Conservation (phyloP, 208 protist species). For the Acanthamoeba culbertsoni region DNA sequence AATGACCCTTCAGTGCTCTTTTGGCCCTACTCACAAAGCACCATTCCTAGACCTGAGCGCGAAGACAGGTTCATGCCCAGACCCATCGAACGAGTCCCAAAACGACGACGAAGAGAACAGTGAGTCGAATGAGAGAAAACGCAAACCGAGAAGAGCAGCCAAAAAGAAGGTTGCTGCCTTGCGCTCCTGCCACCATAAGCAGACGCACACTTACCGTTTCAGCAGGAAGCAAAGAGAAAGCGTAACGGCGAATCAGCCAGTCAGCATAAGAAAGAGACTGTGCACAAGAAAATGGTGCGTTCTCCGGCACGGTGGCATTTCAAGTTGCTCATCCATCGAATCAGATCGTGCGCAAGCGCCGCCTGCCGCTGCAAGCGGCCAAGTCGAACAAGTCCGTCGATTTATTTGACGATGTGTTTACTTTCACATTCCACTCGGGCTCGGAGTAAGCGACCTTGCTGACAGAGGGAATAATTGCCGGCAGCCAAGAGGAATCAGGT, state of each 20-base stretch:
- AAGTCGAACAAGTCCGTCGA: not conserved
- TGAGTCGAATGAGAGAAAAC: not conserved
- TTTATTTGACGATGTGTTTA: constrained; percentile 16
- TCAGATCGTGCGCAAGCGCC: not conserved
- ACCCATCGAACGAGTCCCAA: not conserved
- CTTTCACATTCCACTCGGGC: not conserved
- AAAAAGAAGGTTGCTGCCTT: too few relatives aligned
- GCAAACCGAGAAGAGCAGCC: not conserved
- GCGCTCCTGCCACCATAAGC: too few relatives aligned
- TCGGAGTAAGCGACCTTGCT: not conserved
- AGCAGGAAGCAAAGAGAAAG: too few relatives aligned
- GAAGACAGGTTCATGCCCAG: not conserved
- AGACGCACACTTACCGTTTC: too few relatives aligned
- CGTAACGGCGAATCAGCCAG: too few relatives aligned
- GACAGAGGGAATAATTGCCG: not conserved
- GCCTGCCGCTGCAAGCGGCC: not conserved
- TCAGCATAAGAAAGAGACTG: too few relatives aligned
- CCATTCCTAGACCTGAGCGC: too few relatives aligned
- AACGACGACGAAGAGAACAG: not conserved
- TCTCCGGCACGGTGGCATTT: too few relatives aligned
- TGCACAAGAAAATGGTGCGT: too few relatives aligned
- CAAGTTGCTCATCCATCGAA: too few relatives aligned
- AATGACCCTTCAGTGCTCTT: too few relatives aligned
- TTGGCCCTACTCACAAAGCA: too few relatives aligned
- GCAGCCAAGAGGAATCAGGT: not conserved